Evolutionary conservation across 208 protist species (phyloP).

Genomic region (Jaenimonas drosophilae): DNA sequence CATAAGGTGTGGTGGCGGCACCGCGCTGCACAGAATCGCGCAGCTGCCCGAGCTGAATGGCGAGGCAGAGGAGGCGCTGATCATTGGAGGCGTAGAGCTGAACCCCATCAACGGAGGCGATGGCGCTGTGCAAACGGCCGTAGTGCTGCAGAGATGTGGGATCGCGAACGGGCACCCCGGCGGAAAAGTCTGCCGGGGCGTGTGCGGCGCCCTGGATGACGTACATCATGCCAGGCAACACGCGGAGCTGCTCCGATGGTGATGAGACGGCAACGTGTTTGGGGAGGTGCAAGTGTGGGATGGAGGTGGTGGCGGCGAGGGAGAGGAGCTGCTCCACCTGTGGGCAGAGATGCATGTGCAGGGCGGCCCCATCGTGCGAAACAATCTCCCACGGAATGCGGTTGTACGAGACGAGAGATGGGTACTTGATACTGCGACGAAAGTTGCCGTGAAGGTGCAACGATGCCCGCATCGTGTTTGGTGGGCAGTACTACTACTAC

Average conservation of each 20-base stretch:
- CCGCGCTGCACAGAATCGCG: constrained; percentile 7
- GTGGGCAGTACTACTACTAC: not conserved
- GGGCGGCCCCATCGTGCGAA: constrained; percentile 48
- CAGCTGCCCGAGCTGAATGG: constrained; percentile 25
- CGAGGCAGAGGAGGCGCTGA: constrained; percentile 67
- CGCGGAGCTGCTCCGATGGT: constrained; percentile 35
- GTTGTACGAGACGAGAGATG: constrained; percentile 82
- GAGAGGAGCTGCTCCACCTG: constrained; percentile 76
- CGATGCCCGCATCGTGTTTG: constrained; percentile 3
- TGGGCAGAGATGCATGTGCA: constrained; percentile 76
- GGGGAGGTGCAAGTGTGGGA: constrained; percentile 34
- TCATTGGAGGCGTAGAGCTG: constrained; percentile 59
- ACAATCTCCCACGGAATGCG: constrained; percentile 83
- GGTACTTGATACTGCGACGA: constrained; percentile 74
- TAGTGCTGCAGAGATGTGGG: constrained; percentile 72
- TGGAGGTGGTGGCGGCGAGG: constrained; percentile 34
- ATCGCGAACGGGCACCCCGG: constrained; percentile 38
- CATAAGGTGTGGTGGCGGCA: not conserved
- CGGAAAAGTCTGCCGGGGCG: constrained; percentile 29
- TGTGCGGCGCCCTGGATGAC: constrained; percentile 16
- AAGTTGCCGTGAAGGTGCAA: constrained; percentile 27
- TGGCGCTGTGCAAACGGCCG: constrained; percentile 31
- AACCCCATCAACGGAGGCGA: constrained; percentile 35
- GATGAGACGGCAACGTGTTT: constrained; percentile 30
- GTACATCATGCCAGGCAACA: constrained; percentile 73